Evolutionary conservation across 805 yeast genomes (phyloP), one percentile per base, ranked within the genome.

Genomic region (Zygoascus bituminiphila): DNA sequence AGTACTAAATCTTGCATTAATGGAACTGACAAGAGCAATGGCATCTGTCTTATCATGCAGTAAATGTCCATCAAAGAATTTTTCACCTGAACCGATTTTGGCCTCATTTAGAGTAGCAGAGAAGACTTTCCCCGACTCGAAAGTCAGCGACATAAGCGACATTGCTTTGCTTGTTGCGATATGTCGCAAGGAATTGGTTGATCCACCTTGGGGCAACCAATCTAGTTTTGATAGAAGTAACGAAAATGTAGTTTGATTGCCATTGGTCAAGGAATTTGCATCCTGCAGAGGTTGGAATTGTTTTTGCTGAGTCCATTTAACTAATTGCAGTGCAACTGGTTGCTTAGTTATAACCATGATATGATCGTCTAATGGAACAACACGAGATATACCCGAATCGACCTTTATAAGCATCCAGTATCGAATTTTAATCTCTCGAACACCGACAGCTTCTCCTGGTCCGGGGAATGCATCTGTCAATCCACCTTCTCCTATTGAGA

Each of bases 1-100:
- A 25, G 70, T 52, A 44, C 72, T 68, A 52, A 71, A 69, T 14
- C 69, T 57, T 14, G 69, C 65, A 48, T 75, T 75, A 23, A 73
- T 66, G 14, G 68, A 62, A 8, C 69, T 59, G 21, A 47, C 29
- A 10, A 50, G 41, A 2, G 63, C 61, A 6, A 41, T 17, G 33
- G 37, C 45, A n/a, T 22, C 42, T 10, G 47, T 17, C 12, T 48
- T 48, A 5, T 24, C 31, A 39, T 53, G 52, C 25, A 51, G 15
- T 8, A 43, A 23, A 44, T 50, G 50, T 14, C 46, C 35, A 15
- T 40, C 31, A 42, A 47, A n/a, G 49, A 51, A 45, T 25, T 33
- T 21, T 52, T 51, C 46, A 50, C 36, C 42, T 42, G 51, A n/a
- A 43, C 38, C 31, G 49, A 37, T 35, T n/a, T 44, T 39, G 20